Conservation (phyloP, 2,329 filamentous ascomycete genomes). For the Verticillium tricorpus region DNA sequence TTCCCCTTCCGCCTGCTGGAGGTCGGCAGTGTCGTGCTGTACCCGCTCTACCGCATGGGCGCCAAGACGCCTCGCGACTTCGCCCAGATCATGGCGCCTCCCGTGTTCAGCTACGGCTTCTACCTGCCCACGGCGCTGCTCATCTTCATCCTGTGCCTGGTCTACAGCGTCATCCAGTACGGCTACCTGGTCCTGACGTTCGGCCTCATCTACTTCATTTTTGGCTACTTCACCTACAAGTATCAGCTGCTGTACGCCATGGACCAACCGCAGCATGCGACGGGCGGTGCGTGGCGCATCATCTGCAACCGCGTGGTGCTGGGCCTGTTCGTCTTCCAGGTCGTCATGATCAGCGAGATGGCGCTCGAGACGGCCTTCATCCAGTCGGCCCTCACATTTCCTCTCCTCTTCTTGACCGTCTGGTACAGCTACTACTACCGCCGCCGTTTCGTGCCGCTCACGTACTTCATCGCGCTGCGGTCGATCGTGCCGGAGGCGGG, state of each 20-base stretch:
- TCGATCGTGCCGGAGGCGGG: conserved; percentile 59
- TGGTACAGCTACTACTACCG: conserved; percentile 88
- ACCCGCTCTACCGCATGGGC: conserved; percentile 72
- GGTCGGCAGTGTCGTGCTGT: conserved; percentile 78
- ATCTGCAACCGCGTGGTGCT: conserved; percentile 89
- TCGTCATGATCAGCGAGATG: conserved; percentile 85
- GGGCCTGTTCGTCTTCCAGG: conserved; percentile 81
- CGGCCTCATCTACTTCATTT: conserved; percentile 75
- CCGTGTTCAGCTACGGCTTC: conserved; percentile 92
- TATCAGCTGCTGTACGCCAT: conserved; percentile 98
- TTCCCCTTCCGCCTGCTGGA: conserved; percentile 91
- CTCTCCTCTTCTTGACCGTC: conserved; percentile 72
- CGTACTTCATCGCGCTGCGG: conserved; percentile 84
- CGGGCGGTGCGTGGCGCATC: conserved; percentile 91
- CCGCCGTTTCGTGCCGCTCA: conserved; percentile 79
- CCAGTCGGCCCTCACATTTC: conserved; percentile 67
- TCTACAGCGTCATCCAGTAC: conserved; percentile 81
- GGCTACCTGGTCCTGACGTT: conserved; percentile 80
- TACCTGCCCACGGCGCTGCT: conserved; percentile 90
- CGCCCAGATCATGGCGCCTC: conserved; percentile 74
- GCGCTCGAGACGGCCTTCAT: conserved; percentile 70
- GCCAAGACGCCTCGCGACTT: conserved; percentile 89
- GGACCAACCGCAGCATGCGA: conserved; percentile 94
- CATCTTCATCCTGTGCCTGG: conserved; percentile 90
- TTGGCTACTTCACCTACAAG: conserved; percentile 89